These are phyloP conservation scores for Hansenula lynferdii DNA, from an alignment of 1,139 yeast species.

Conservation along the genomic window DNA sequence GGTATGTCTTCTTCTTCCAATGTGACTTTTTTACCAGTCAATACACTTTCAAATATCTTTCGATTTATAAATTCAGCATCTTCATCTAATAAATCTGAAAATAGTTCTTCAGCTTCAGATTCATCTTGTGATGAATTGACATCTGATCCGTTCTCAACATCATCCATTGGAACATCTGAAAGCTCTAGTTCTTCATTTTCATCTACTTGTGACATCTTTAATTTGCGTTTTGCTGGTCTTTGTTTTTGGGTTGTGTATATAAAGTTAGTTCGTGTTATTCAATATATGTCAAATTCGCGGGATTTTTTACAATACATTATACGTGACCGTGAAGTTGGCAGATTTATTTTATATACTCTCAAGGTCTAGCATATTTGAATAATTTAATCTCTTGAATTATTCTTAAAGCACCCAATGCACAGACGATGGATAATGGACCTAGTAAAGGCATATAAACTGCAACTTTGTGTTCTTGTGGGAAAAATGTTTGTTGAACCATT, in stretches of 20 bases:
- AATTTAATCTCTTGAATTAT: conserved; percentile 31
- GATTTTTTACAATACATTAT: too few species aligned
- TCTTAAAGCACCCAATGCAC: conserved; percentile 50
- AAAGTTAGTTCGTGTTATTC: too few species aligned
- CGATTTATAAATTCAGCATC: conserved; percentile 15
- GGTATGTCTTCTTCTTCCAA: conserved; percentile 12
- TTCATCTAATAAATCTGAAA: conserved; percentile 9
- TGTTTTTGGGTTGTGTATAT: too few species aligned
- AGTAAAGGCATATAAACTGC: conserved; percentile 88
- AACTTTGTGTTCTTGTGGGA: conserved; percentile 91
- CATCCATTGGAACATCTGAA: conserved; percentile 24
- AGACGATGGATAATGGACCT: conserved; percentile 80
- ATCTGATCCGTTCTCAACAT: conserved; percentile 5
- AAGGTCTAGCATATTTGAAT: conserved; percentile 10
- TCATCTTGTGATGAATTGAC: conserved; percentile 15
- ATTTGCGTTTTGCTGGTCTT: too few species aligned
- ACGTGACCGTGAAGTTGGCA: background rate
- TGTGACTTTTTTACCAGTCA: conserved; percentile 12
- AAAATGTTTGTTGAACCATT: conserved; percentile 92
- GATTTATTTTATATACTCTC: too few species aligned
- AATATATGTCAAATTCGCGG: background rate
- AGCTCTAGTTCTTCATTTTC: conserved; percentile 19
- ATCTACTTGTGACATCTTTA: background rate
- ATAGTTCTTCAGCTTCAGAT: conserved; percentile 12
- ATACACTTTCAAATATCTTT: conserved; percentile 12